Evolutionary conservation across 2,329 filamentous ascomycete genomes (phyloP), one percentile per base, ranked within the genome.

Genomic region (Karstenula rhodostoma): DNA sequence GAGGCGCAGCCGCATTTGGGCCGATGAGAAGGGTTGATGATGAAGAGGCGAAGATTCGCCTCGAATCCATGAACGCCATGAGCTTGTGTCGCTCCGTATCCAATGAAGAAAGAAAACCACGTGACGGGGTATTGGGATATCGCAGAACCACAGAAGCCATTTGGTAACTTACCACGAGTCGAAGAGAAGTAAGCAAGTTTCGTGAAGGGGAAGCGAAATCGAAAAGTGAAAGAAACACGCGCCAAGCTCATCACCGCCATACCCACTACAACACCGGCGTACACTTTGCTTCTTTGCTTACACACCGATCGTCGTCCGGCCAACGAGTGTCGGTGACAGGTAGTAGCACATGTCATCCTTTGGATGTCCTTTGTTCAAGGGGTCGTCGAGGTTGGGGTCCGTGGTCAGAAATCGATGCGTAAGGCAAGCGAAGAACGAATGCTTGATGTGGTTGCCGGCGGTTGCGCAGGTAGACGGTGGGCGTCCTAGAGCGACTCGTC

Each of bases 401-500:
- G 50, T 35, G 19, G 27, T 55, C 52, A 55, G 52, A 55, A 55
- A 55, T 55, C 52, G 52, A 47, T 47, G 52, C 52, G 52, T 55
- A 17, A n/a, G 40, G 19, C 52, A 55, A 55, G 52, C 52, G 42
- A 46, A 55, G 29, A 29, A 35, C 9, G 27, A 25, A 46, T 55
- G 52, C 52, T 55, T 55, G 42, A 37, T 46, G 23, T 13, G 40
- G 17, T 46, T 55, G 40, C 42, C 52, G 52, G 42, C 23, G 12
- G 40, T 47, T 22, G 29, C 27, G 25, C 22, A 25, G 27, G 33
- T 40, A 29, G 27, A 35, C 27, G 42, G 42, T 32, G 35, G 32
- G 40, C n/a, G 5, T 56, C 56, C 37, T 70, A 65, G 47, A 72
- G 35, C 9, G 68, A 64, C 10, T 60, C 66, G 22, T 76, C 69